Evolutionary conservation across 108 stramenopile species (phyloP).

Genomic region (Seminavis robusta): DNA sequence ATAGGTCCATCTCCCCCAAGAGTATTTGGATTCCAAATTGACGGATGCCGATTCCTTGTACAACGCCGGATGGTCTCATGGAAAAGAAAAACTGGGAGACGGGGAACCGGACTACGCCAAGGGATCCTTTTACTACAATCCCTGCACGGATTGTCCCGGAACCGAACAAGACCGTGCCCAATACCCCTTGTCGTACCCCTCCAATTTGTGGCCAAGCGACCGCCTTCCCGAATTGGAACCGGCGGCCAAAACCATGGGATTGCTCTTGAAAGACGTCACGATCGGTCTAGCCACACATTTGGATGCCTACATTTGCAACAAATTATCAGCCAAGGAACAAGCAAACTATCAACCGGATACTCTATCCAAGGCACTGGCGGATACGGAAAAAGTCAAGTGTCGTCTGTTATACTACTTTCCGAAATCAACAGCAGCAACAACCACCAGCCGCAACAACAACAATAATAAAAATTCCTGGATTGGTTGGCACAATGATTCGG

Average conservation of each 20-base stretch:
- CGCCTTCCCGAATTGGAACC: conserved; percentile 51
- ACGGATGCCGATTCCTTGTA: conserved; percentile 70
- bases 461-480: conserved; percentile 81
- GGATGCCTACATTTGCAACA: conserved; percentile 69
- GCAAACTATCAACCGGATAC: conserved; percentile 28
- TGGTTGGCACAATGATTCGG: conserved; percentile 92
- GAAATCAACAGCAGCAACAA: neutral
- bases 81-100: conserved; percentile 89
- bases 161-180: conserved; percentile 61
- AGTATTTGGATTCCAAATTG: conserved; percentile 52
- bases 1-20: conserved; percentile 52
- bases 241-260: conserved; percentile 60
- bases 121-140: conserved; percentile 88
- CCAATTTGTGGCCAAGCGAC: conserved; percentile 80
- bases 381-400: conserved; percentile 88
- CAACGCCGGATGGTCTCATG: conserved; percentile 91
- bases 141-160: conserved; percentile 75
- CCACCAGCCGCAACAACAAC: conserved; percentile 7
- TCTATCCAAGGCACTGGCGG: conserved; percentile 51
- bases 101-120: conserved; percentile 85
- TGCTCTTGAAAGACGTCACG: conserved; percentile 70
- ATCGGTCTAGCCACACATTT: conserved; percentile 60
- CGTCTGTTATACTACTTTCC: conserved; percentile 92
- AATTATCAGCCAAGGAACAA: conserved; percentile 16
- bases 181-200: conserved; percentile 84